Evolutionary conservation across 2,329 filamentous ascomycete species (phyloP).

Genomic region (Pyricularia grisea): DNA sequence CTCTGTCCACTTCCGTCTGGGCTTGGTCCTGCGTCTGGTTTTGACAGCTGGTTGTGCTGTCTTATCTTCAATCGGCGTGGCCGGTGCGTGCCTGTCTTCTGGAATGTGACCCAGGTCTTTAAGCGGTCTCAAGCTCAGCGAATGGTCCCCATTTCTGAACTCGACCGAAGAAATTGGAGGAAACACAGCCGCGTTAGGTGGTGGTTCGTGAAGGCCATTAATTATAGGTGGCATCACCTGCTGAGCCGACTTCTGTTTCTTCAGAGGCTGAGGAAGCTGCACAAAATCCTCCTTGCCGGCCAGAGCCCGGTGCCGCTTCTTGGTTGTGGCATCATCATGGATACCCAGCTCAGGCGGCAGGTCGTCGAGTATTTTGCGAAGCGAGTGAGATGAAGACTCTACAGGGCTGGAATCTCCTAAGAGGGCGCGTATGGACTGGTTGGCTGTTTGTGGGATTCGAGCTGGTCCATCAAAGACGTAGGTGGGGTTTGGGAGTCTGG

Average conservation of each 20-base stretch:
- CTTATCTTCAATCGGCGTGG: conserved; percentile 22
- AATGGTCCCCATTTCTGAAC: conserved; percentile 39
- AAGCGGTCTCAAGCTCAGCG: conserved; percentile 28
- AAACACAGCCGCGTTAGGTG: conserved; percentile 51
- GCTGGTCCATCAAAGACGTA: conserved; percentile 10
- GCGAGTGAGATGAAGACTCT: conserved; percentile 29
- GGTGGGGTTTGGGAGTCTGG: conserved; percentile 9
- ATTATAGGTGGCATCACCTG: conserved; percentile 56
- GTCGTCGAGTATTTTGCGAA: conserved; percentile 38
- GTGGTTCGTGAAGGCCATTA: conserved; percentile 53
- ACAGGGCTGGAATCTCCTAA: conserved; percentile 27
- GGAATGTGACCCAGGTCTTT: conserved; percentile 25
- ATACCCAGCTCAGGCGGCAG: conserved; percentile 21
- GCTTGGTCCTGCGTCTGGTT: conserved; percentile 44
- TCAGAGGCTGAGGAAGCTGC: conserved; percentile 53
- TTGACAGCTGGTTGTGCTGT: conserved; percentile 19
- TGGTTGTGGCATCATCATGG: conserved; percentile 35
- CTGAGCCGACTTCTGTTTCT: conserved; percentile 52
- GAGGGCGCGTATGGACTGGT: conserved; percentile 29
- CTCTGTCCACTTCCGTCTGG: conserved; percentile 54
- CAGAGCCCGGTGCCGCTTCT: conserved; percentile 42
- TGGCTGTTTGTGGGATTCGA: conserved; percentile 9
- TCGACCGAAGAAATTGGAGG: conserved; percentile 51
- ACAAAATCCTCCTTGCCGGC: conserved; percentile 51
- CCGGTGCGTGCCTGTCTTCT: conserved; percentile 3